Percentiles rank a stretch among this genome's conserved stretches.
Conservation (phyloP, 208 protist species). For the Acanthamoeba royreba region DNA sequence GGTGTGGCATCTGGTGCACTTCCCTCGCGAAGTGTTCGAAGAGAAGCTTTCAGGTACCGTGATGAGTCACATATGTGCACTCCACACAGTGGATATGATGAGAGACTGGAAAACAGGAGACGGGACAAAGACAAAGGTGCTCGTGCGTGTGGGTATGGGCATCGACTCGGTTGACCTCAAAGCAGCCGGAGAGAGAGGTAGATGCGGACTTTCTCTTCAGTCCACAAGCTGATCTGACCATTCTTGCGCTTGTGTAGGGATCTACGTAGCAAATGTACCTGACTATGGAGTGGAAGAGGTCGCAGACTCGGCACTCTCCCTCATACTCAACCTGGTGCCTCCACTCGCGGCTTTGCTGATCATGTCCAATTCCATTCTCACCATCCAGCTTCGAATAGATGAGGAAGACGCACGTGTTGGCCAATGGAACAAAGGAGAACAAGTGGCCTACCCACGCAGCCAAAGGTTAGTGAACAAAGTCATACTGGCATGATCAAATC, state of each 20-base stretch:
- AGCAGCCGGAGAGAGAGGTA: background rate
- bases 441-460: slow-evolving; percentile 13
- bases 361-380: background rate
- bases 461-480: background rate
- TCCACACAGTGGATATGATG: too few relatives aligned
- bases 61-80: background rate
- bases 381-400: background rate
- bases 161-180: slow-evolving; percentile 37
- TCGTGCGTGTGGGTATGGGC: slow-evolving; percentile 12
- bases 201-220: background rate
- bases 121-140: background rate
- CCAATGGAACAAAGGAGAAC: background rate
- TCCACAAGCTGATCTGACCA: background rate
- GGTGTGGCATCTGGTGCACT: slow-evolving; percentile 23
- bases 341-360: background rate
- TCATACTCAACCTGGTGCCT: background rate
- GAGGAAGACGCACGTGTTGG: background rate
- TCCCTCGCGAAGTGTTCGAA: background rate
- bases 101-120: too few relatives aligned
- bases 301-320: background rate
- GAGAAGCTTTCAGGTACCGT: background rate
- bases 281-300: slow-evolving; percentile 49
- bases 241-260: too few relatives aligned
- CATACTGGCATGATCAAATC: too few relatives aligned
- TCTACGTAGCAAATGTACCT: slow-evolving; percentile 39